Evolutionary conservation across 1,284 basidiomycete genomes (phyloP), one percentile per base, ranked within the genome.

Genomic region (Inonotus hispidus): DNA sequence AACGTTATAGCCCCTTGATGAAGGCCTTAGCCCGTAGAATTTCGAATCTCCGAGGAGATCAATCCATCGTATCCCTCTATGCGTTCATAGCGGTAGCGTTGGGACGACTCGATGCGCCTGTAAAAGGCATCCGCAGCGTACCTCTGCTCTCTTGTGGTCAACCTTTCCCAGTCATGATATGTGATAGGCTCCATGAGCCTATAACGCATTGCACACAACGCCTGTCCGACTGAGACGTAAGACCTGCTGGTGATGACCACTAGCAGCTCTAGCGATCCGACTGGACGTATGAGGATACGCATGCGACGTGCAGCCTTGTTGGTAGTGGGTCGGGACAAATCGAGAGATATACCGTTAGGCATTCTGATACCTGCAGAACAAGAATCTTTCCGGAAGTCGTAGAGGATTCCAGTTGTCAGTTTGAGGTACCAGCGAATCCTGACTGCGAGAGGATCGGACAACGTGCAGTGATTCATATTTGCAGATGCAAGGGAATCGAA

Each of bases 171-270:
- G 37, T 62, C 47, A 21, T 32, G 19, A 19, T 32, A 41, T 4
- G 60, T 8, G 16, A 62, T 25, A n/a, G 46, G 46, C 25, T 56
- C 8, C 14, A 49, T 47, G 4, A 62, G 38, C 39, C 21, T 35
- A 5, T 50, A 38, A 23, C 53, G 27, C 23, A 62, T 5, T 4
- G 50, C 29, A 14, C 39, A 27, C 16, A 62, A 29, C 14, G 58
- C 38, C 32, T 62, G 55, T 1, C 60, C 60, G 25, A 62, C 55
- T n/a, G 60, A 37, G 19, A 62, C 41, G 25, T 58, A 62, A 4
- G 37, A 16, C 3, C 27, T 23, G 23, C 43, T 46, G 8, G 10
- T 38, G 11, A 62, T 29, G 25, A 58, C 41, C 10, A 62, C 47
- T 19, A 19, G 14, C 3, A 58, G 16, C 10, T 23, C 21, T 16